phyloP scores from a whole-genome alignment of 73 alveolate genomes.

The Paramecium biaurelia region DNA sequence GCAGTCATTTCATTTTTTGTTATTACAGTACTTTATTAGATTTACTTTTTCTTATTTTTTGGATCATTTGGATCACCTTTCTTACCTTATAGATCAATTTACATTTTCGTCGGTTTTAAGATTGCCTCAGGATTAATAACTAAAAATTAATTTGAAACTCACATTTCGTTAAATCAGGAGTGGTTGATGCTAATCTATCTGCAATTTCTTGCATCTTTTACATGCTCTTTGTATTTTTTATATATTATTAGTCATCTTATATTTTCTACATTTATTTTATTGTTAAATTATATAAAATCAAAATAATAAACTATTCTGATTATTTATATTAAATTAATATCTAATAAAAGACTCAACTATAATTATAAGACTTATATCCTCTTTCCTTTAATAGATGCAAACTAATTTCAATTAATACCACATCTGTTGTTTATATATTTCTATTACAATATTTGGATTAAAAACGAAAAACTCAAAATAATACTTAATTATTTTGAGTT shows the following conservation, averaged over 20 bases:
- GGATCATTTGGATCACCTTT: conserved; percentile 33
- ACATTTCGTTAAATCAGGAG: conserved; percentile 62
- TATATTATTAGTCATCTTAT: conserved; percentile 47
- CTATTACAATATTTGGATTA: too few relatives aligned
- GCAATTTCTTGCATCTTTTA: conserved; percentile 53
- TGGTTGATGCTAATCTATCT: conserved; percentile 52
- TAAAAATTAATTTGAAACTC: not conserved
- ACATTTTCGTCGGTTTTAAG: conserved; percentile 26
- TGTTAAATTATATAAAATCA: not conserved
- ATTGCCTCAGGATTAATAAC: conserved; percentile 26
- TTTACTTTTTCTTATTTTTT: conserved; percentile 41
- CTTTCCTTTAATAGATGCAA: too few relatives aligned
- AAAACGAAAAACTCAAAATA: too few relatives aligned
- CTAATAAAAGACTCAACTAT: too few relatives aligned
- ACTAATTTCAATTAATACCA: not conserved
- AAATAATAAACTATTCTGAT: not conserved
- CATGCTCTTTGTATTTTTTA: conserved; percentile 50
- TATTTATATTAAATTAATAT: too few relatives aligned
- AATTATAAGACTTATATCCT: too few relatives aligned
- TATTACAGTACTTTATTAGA: not conserved
- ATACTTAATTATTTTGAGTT: too few relatives aligned
- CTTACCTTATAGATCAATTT: conserved; percentile 2
- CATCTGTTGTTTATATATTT: not conserved
- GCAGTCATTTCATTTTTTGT: conserved; percentile 67
- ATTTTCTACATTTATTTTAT: not conserved